phyloP scores from a whole-genome alignment of 208 protist species.

The Herpetomonas samuelpessoai region DNA sequence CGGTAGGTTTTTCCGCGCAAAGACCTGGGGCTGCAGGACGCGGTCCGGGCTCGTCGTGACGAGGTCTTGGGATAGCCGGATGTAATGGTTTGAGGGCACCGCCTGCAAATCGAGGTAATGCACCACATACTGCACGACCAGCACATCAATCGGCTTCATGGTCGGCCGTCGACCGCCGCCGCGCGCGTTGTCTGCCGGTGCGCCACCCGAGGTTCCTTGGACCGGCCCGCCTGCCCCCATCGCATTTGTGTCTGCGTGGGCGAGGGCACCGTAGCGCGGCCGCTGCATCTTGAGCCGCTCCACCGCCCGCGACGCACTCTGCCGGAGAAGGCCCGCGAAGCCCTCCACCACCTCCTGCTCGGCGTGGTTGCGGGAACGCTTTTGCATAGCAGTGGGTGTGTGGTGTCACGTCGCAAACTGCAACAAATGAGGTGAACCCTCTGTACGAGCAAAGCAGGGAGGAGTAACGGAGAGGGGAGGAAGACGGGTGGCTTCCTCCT shows the following conservation, averaged over 20 bases:
- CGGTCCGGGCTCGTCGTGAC: conserved; percentile 65
- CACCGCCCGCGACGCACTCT: conserved; percentile 66
- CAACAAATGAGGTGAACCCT: background rate
- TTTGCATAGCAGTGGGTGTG: conserved; percentile 18
- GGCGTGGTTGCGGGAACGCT: conserved; percentile 31
- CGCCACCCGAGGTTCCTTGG: background rate
- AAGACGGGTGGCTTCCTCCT: too few species aligned
- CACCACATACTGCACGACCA: conserved; percentile 73
- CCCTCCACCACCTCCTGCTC: conserved; percentile 67
- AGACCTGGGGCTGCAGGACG: conserved; percentile 51
- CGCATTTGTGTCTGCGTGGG: too few species aligned
- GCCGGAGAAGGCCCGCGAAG: conserved; percentile 62
- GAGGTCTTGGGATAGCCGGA: conserved; percentile 66
- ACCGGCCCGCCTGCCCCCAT: background rate
- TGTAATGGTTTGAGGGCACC: conserved; percentile 45
- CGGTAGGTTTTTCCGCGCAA: conserved; percentile 23
- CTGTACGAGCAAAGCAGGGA: background rate
- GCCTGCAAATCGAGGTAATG: conserved; percentile 57
- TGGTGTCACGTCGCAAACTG: too few species aligned
- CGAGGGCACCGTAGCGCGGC: background rate
- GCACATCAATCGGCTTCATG: conserved; percentile 65
- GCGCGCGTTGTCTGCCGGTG: too few species aligned
- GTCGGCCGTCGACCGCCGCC: background rate
- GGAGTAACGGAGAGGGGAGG: conserved; percentile 5
- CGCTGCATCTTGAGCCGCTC: conserved; percentile 59